Evolutionary conservation across 1,284 basidiomycete species (phyloP), one percentile per base, ranked within the genome.

Genomic region (Psilocybe mexicana): DNA sequence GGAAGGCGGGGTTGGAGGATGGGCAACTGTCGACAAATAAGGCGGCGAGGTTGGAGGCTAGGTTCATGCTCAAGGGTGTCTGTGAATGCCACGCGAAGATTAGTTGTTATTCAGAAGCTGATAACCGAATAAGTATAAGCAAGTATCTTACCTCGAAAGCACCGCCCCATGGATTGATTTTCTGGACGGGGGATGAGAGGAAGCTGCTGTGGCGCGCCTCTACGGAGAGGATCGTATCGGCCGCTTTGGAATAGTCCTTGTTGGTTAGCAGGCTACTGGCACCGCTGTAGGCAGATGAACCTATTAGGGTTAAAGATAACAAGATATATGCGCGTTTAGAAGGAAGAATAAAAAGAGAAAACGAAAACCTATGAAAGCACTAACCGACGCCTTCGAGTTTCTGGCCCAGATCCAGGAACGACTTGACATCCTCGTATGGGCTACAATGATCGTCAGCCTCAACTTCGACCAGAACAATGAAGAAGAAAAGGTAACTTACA

Each of bases 311-410:
- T 11, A 30, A 3, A 35, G 36, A 18, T 6, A n/a, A 30, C 6
- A 14, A 47, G 26, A 18, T 18, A 18, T 5, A 36, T 23, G 25
- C 24, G 40, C 24, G 24, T 44, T 38, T 2, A 35, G 35, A 49
- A 5, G 3, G 25, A 55, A 33, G 26, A 57, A 33, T 12, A 42
- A n/a, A 23, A 25, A 10, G 10, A 43, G 25, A 35, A 23, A 12
- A 54, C 18, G 18, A 18, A 18, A 18, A 18, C 18, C 18, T 18
- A 18, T 18, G 18, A 18, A 18, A 18, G 18, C 18, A 18, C 61
- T 57, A 11, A 67, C 69, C 83, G 54, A 87, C 80, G 40, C 77
- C 78, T 70, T 90, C 87, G 14, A 90, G 72, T 14, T 81, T 70
- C 64, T 77, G 76, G 45, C 83, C 78, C 28, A 85, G 74, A 24